Evolutionary conservation across 441 rosid genomes (phyloP).

Genomic region (Flueggea neowawraea): DNA sequence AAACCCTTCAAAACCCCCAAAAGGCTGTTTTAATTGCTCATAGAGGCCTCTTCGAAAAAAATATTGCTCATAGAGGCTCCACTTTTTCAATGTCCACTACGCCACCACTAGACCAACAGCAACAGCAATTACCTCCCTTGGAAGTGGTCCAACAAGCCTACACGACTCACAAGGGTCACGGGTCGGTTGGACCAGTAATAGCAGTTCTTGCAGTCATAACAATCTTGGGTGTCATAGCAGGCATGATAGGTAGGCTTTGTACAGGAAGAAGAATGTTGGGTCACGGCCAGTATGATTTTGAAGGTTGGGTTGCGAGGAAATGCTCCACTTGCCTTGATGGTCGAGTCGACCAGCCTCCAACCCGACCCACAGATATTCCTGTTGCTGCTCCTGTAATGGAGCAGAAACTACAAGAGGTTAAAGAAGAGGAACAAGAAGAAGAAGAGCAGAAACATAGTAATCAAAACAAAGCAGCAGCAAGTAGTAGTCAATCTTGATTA

Average conservation of each 20-base stretch:
- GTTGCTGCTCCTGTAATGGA: conserved; percentile 26
- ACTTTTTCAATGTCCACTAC: conserved; percentile 30
- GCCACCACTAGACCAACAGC: conserved; percentile 27
- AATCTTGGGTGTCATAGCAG: conserved; percentile 55
- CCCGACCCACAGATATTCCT: conserved; percentile 21
- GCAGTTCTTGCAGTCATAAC: conserved; percentile 57
- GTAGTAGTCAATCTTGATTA: no score
- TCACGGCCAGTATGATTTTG: conserved; percentile 48
- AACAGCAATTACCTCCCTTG: conserved; percentile 29
- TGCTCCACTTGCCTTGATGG: conserved; percentile 67
- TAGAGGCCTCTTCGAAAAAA: no score
- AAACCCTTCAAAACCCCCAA: conserved; percentile 15
- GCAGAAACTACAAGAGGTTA: conserved; percentile 9
- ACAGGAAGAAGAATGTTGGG: conserved; percentile 54
- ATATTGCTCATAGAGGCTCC: background rate
- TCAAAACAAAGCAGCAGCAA: no score
- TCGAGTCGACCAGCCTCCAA: conserved; percentile 29
- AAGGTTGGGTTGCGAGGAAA: conserved; percentile 66
- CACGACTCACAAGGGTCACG: conserved; percentile 35
- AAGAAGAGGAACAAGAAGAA: conserved; percentile 16
- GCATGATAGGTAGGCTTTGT: conserved; percentile 62
- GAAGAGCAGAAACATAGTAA: no score
- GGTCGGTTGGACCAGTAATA: conserved; percentile 67
- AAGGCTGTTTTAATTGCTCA: background rate
- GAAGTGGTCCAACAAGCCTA: conserved; percentile 33